Evolutionary conservation across 1,284 basidiomycete species (phyloP), one percentile per base, ranked within the genome.

Genomic region (Heterobasidion parviporum): DNA sequence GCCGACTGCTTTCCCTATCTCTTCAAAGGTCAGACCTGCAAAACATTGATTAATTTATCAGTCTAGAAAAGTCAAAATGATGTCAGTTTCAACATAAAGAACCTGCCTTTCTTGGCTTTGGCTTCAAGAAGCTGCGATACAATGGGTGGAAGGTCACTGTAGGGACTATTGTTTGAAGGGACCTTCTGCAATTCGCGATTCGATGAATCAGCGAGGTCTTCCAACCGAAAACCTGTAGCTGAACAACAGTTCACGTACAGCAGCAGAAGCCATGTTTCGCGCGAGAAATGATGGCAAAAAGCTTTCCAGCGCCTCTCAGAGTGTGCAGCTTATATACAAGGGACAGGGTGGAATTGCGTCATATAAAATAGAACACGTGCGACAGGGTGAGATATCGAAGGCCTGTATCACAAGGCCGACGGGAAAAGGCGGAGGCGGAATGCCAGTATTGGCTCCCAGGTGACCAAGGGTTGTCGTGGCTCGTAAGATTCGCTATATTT

Each of bases 11-110:
- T 84, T 75, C 5, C 80, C 88, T 60, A 94, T 83, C 50, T 82
- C 72, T 51, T 83, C 87, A 61, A 93, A 94, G 12, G 85, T 85
- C 58, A 89, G 64, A 16, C 83, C 87, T 85, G 62, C 36, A 33
- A 53, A 59, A 41, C 12, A n/a, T 41, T 1, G 38, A 10, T 5
- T n/a, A 4, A n/a, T 3, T 3, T 3, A 26, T 26, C 26, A 26
- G 5, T 26, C 26, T 26, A 6, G 6, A n/a, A 3, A 41, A 10
- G 38, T 41, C 2, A 10, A 10, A 26, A 63, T 54, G 48, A 53
- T 36, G 49, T 56, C 50, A 54, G 20, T 8, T 2, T 49, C 26
- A 16, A 49, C 5, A 3, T 33, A 6, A 26, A 1, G 14, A 14
- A 26, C 61, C 12, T 58, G 81, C 88, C 84, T 71, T 83, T 85